Percentiles rank a stretch among this genome's conserved stretches.
phyloP scores from a whole-genome alignment of 805 yeast species.

The Pichia heedii region DNA sequence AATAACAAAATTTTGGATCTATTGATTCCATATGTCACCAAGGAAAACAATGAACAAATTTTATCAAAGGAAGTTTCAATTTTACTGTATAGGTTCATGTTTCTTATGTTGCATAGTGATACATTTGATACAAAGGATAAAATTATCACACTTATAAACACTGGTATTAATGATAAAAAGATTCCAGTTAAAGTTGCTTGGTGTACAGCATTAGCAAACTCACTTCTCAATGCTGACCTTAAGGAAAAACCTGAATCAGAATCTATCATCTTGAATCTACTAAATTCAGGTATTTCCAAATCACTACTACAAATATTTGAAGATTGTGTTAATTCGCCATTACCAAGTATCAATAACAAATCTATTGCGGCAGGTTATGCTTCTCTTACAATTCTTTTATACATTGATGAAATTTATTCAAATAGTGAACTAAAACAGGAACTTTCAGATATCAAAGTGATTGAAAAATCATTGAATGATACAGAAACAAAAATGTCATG shows the following conservation, averaged over 20 bases:
- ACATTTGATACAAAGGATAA: slow-evolving; percentile 18
- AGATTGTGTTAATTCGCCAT: slow-evolving; percentile 44
- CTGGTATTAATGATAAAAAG: slow-evolving; percentile 63
- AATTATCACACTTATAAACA: slow-evolving; percentile 27
- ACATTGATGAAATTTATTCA: slow-evolving; percentile 13
- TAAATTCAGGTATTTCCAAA: slow-evolving; percentile 9
- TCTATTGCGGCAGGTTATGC: slow-evolving; percentile 49
- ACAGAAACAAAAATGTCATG: slow-evolving; percentile 33
- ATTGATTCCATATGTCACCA: slow-evolving; percentile 45
- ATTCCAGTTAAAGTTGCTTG: slow-evolving; percentile 56
- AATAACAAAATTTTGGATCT: slow-evolving; percentile 30
- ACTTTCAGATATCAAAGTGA: slow-evolving; percentile 23
- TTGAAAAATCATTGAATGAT: slow-evolving; percentile 26
- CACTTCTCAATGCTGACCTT: slow-evolving; percentile 13
- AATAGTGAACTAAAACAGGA: slow-evolving; percentile 7
- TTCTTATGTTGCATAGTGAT: slow-evolving; percentile 18
- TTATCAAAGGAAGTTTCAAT: slow-evolving; percentile 42
- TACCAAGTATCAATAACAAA: slow-evolving; percentile 43
- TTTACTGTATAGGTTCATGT: slow-evolving; percentile 37
- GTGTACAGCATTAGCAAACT: slow-evolving; percentile 43
- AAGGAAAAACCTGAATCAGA: neutral
- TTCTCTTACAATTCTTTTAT: slow-evolving; percentile 20
- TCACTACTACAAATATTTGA: slow-evolving; percentile 17
- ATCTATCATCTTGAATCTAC: neutral
- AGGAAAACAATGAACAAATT: slow-evolving; percentile 69